Base-by-base conservation (phyloP, 31 red algal species). In the Endocladia muricata region DNA sequence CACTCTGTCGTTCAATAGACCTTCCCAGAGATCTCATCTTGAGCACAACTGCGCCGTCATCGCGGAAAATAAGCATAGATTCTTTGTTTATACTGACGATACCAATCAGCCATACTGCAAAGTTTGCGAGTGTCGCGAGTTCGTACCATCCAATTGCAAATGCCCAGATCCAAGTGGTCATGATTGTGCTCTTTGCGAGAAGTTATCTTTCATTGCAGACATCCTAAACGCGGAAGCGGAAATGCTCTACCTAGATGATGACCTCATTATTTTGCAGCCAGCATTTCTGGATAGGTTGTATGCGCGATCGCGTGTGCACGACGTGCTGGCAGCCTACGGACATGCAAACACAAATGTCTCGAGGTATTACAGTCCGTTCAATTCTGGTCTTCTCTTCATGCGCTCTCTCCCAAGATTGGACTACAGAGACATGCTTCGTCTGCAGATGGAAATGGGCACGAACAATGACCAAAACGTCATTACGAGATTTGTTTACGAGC, bases 31-130 rank as follows among this genome's bases (percentile, higher is more conserved):
- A 17, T 22, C 17, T 7, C 52, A 58, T 58, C 31, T 87, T 3
- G 28, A 58, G 33, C 83, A 87, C 62, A 87, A 87, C 62, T 87
- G 83, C 35, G 73, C 62, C 1, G 28, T 87, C 52, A 60, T 87
- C 8, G 77, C 83, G 6, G 39, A 52, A 29, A 55, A 59, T 11
- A 37, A 34, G 3, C 41, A 87, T 23, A 29, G 25, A 3, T 70
- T 68, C 32, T 26, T 71, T 13, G 72, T 87, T 38, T 55, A 78
- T 52, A 76, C 73, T 29, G 83, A 87, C 49, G 55, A 77, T 64
- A 58, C 40, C 0, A 68, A 61, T 3, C 57, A 71, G n/a, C 51
- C 73, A 11, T 70, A 55, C 51, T 87, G 83, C 54, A 15, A 15
- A 15, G 25, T 52, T 22, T 87, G 83, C 36, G 49, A 38, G 25